Evolutionary conservation across 805 yeast species (phyloP), one percentile per base, ranked within the genome.

Genomic region (Candida hungchunana): DNA sequence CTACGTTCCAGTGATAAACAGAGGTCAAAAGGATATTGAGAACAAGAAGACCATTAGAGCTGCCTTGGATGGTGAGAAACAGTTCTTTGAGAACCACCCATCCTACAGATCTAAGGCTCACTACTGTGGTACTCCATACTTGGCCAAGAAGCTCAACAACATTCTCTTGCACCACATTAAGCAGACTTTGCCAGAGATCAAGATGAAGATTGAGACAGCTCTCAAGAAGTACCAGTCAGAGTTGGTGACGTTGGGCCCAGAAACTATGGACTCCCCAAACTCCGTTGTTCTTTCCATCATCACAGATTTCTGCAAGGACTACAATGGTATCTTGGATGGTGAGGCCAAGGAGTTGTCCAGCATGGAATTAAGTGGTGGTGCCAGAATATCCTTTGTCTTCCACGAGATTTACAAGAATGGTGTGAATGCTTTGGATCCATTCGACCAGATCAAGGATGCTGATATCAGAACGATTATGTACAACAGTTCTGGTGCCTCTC

Each of bases 11-110:
- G 98, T 93, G 36, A 88, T 89, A 52, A 88, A 88, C 65, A 79
- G 98, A 66, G 96, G 97, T 53, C 98, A 93, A 67, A 86, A 83
- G 56, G 98, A 93, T 66, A 93, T 93, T 55, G 95, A 90, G 63
- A 63, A 65, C 44, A 80, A 80, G 56, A 90, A 90, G 60, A 80
- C 95, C 12, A 90, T 93, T 51, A 75, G 89, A 58, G 82, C 79
- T 26, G 97, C 98, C 2, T 69, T 93, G 48, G 71, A 73, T 27
- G 86, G 83, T 58, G 98, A 93, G 66, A 73, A 71, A 40, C 62
- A 68, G 21, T 93, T 78, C 54, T 93, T 93, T 55, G 96, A 86
- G 62, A 71, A 73, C 48, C 98, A 93, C 62, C 80, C 96, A 7
- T 78, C 95, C 16, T 93, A 93, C 64, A 75, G 87, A 50, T 82